Conservation (phyloP, 2,329 filamentous ascomycete species). For the Exophiala calicioides region DNA sequence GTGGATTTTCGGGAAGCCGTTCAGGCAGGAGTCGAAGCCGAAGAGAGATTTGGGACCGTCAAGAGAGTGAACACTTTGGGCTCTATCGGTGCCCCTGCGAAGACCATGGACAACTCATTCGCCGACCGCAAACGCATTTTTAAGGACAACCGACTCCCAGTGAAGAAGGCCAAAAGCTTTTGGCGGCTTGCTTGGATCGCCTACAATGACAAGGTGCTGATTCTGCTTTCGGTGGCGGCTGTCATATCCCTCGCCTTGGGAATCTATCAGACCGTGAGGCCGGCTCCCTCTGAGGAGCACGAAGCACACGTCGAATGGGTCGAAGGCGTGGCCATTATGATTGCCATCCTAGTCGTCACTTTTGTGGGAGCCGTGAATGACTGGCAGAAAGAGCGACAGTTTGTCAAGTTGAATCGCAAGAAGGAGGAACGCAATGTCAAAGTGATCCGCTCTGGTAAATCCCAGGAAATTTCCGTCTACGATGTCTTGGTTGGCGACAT, state of each 20-base stretch:
- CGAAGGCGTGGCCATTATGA: slow-evolving; percentile 76
- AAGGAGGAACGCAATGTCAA: slow-evolving; percentile 76
- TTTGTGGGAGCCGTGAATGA: slow-evolving; percentile 77
- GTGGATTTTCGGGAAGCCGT: slow-evolving; percentile 68
- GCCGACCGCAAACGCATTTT: slow-evolving; percentile 69
- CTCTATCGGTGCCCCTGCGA: slow-evolving; percentile 26
- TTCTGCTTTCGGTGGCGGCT: slow-evolving; percentile 67
- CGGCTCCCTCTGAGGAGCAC: slow-evolving; percentile 27
- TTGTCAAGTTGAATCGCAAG: slow-evolving; percentile 76
- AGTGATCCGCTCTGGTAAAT: slow-evolving; percentile 72
- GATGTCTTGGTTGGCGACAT: slow-evolving; percentile 74
- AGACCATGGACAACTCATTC: slow-evolving; percentile 40
- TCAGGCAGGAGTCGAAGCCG: slow-evolving; percentile 26
- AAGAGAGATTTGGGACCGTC: slow-evolving; percentile 24
- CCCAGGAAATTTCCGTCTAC: slow-evolving; percentile 67
- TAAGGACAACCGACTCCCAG: slow-evolving; percentile 66
- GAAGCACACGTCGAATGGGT: slow-evolving; percentile 71
- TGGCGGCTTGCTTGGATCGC: slow-evolving; percentile 71
- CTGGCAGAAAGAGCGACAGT: slow-evolving; percentile 79
- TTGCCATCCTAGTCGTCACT: slow-evolving; percentile 74
- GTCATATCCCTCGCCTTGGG: slow-evolving; percentile 71
- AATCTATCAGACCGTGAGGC: slow-evolving; percentile 54
- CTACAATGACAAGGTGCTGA: slow-evolving; percentile 75
- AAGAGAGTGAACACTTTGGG: slow-evolving; percentile 26
- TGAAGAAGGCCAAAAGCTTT: slow-evolving; percentile 66